Evolutionary conservation across 140 eudicot genomes (phyloP), one percentile per base, ranked within the genome.

Genomic region (Stevia rebaudiana): DNA sequence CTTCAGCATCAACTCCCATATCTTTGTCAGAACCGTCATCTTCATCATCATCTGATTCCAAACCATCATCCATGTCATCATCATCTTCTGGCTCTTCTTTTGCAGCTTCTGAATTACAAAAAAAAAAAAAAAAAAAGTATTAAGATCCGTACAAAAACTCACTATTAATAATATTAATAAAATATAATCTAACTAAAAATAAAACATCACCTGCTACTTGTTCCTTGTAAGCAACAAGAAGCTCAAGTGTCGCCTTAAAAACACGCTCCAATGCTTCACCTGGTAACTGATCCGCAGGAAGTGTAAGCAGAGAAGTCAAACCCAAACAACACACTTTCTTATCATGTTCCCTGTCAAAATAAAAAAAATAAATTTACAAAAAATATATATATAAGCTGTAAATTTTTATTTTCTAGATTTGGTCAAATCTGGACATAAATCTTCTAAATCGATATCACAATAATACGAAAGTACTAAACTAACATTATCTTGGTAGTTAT

Each of bases 241-340:
- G 72, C 19, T 89, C 95, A 39, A 89, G 97, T 31, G 81, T 77
- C 63, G 92, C 90, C 83, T 84, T 86, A 52, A 83, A 89, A 70
- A 89, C 77, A 80, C 94, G 95, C 53, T 80, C 87, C 36, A 89
- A 67, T 22, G 87, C 97, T 65, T 89, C 95, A 28, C 56, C 81
- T n/a, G 95, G 95, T 39, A 89, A 67, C 80, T 83, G 92, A 39
- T 83, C 92, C 9, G 74, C 85, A 67, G 89, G 83, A 67, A 86
- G 95, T 53, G 92, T 78, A 71, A 89, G 80, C 76, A 86, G 71
- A 9, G 97, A 84, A 53, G 94, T 86, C 78, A 89, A 79, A 35
- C 97, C 97, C 92, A 89, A 81, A 67, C 89, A 89, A 74, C 97
- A 89, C 22, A 89, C 84, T 69, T 83, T 89, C 60, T 89, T 89